Percentiles rank a stretch among this genome's conserved stretches.
Evolutionary conservation across 2,329 filamentous ascomycete species (phyloP).

Genomic region (Diaporthe humulicola): DNA sequence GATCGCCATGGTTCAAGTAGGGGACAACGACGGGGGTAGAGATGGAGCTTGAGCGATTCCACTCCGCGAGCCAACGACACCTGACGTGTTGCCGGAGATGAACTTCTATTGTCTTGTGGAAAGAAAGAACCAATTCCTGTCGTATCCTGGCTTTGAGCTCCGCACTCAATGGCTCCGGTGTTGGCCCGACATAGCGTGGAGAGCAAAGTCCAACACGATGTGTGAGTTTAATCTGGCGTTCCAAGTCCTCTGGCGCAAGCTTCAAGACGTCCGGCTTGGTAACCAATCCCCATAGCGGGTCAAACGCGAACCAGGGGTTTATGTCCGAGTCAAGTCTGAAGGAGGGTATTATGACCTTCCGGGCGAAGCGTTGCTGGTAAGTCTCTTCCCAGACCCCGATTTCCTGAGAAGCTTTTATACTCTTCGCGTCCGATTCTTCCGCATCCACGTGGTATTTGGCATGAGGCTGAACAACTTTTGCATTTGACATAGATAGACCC

Average conservation of each 20-base stretch:
- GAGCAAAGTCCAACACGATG: neutral
- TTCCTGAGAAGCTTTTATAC: neutral
- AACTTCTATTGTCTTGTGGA: neutral
- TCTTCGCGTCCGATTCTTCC: neutral
- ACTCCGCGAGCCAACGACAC: neutral
- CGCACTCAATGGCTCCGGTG: slow-evolving; percentile 16
- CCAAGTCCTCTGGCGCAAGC: neutral
- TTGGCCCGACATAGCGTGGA: slow-evolving; percentile 1
- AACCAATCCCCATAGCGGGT: neutral
- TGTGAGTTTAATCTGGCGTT: neutral
- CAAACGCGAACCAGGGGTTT: neutral
- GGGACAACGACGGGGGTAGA: neutral
- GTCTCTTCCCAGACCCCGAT: slow-evolving; percentile 1
- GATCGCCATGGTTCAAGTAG: slow-evolving; percentile 13
- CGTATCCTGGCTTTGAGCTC: slow-evolving; percentile 20
- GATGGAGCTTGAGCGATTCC: neutral
- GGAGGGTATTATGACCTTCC: neutral
- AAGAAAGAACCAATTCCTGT: neutral
- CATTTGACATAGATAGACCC: neutral
- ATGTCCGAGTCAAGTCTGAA: neutral
- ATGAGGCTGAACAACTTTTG: neutral
- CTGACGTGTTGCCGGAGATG: neutral
- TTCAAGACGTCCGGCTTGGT: neutral
- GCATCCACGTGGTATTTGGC: neutral
- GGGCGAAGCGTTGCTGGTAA: neutral